These are phyloP conservation scores for Cryphonectria japonica DNA, from an alignment of 2,329 filamentous ascomycete species.

Conservation along the genomic window DNA sequence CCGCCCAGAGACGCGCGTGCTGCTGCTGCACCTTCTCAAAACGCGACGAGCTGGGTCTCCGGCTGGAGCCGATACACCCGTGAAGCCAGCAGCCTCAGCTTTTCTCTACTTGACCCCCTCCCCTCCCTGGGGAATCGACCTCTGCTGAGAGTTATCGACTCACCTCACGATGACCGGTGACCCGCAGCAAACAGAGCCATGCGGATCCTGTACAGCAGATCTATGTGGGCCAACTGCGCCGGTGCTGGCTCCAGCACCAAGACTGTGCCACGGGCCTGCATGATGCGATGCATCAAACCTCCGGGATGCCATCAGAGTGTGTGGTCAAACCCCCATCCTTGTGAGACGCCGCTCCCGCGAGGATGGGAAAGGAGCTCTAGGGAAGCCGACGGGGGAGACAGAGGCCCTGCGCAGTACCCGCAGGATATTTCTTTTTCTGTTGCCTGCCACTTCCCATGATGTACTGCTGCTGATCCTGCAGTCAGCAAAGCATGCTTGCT, in stretches of 20 bases:
- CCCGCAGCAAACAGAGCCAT: neutral
- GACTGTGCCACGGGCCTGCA: neutral
- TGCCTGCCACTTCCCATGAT: neutral
- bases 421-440: neutral
- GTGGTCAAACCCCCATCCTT: neutral
- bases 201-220: slow-evolving; percentile 10
- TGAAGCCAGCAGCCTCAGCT: neutral
- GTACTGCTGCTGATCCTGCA: neutral
- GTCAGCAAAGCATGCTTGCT: neutral
- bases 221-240: slow-evolving; percentile 5
- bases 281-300: slow-evolving; percentile 15
- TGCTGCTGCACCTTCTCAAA: neutral
- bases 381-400: neutral
- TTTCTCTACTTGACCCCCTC: neutral
- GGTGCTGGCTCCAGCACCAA: neutral
- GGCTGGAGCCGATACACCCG: neutral
- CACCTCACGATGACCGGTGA: neutral
- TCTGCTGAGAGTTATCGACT: neutral
- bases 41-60: neutral
- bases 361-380: neutral
- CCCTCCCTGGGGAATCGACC: neutral
- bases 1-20: neutral
- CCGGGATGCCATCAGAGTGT: neutral
- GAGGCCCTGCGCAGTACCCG: neutral
- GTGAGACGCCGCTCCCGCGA: neutral